phyloP scores from a whole-genome alignment of 2,329 filamentous ascomycete genomes.

The Chalaropsis thielavioides region DNA sequence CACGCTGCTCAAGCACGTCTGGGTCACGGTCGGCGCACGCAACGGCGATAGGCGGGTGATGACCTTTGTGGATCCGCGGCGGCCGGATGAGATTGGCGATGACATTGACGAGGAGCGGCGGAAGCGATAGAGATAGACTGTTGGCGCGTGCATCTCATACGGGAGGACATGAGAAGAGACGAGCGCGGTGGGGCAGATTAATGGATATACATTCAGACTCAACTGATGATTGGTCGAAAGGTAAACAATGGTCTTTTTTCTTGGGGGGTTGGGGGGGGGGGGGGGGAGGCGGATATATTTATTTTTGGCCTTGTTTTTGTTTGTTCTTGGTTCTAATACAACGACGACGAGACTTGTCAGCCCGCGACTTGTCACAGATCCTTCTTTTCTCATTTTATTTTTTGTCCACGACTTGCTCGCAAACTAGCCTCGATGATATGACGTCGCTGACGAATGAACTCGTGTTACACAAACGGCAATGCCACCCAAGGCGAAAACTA shows the following conservation, averaged over 20 bases:
- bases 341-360: too few relatives aligned
- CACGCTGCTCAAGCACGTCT: slow-evolving; percentile 46
- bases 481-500: too few relatives aligned
- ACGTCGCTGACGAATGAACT: too few relatives aligned
- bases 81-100: slow-evolving; percentile 38
- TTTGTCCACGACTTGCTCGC: too few relatives aligned
- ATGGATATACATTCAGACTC: not conserved
- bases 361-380: too few relatives aligned
- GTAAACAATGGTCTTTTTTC: not conserved
- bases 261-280: not conserved
- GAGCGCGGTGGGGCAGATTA: not conserved
- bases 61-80: slow-evolving; percentile 40
- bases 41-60: slow-evolving; percentile 43
- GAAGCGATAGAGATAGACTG: slow-evolving; percentile 13
- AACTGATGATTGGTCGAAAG: not conserved
- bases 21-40: slow-evolving; percentile 52
- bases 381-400: too few relatives aligned
- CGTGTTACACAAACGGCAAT: too few relatives aligned
- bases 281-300: not conserved
- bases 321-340: not conserved
- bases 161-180: not conserved
- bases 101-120: slow-evolving; percentile 34
- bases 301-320: not conserved
- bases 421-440: too few relatives aligned
- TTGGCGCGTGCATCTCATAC: too few relatives aligned